Conservation (phyloP, 352 stramenopile genomes). For the Pythium oligandrum region DNA sequence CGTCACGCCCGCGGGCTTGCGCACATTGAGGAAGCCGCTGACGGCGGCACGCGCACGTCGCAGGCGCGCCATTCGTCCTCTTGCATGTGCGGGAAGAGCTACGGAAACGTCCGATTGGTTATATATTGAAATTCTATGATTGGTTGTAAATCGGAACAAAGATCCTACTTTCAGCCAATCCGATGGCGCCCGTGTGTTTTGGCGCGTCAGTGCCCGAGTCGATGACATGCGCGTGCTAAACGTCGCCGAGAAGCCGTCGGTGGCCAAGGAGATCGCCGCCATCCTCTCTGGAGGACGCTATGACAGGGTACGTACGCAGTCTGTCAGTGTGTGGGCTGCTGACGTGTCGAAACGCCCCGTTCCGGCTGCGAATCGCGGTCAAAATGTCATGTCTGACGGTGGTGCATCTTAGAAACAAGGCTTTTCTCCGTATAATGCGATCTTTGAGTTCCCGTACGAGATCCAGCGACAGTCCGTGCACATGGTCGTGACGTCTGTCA, state of each 20-base stretch:
- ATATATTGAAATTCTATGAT: not conserved
- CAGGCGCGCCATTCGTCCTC: constrained; percentile 14
- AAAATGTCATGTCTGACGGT: not conserved
- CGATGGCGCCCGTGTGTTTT: constrained; percentile 7
- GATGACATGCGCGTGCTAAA: constrained; percentile 88
- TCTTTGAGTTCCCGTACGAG: constrained; percentile 91
- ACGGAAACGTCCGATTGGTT: no score
- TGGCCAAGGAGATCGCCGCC: constrained; percentile 95
- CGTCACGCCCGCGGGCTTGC: constrained; percentile 69
- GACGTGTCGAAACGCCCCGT: not conserved
- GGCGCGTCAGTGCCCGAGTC: constrained; percentile 3
- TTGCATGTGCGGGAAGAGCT: not conserved
- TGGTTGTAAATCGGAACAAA: not conserved
- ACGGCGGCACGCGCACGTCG: constrained; percentile 20
- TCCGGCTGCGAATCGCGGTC: not conserved
- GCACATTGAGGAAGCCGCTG: constrained; percentile 76
- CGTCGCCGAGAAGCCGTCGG: constrained; percentile 99
- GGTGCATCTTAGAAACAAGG: constrained; percentile 37
- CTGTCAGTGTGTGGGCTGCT: constrained; percentile 1
- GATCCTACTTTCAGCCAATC: not conserved
- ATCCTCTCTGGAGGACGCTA: constrained; percentile 85
- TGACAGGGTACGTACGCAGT: constrained; percentile 42
- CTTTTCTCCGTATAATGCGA: constrained; percentile 85
- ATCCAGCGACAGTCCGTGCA: constrained; percentile 77
- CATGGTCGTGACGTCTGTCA: constrained; percentile 96